Evolutionary conservation across 1,139 yeast species (phyloP).

Genomic region (Arxiozyma telluris): DNA sequence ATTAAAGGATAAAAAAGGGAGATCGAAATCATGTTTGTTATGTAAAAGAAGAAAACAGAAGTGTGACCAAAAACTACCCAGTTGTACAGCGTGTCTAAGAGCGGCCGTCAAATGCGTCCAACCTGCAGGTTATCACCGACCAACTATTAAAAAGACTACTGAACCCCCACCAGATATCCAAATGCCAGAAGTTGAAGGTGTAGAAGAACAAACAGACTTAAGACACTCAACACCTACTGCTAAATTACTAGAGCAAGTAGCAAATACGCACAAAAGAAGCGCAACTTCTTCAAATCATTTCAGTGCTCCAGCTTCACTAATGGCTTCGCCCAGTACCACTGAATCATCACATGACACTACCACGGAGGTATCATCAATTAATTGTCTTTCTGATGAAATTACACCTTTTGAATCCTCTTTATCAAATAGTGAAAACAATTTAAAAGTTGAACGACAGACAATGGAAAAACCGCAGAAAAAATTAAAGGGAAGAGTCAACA

Average conservation of each 20-base stretch:
- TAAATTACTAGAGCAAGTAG: neutral
- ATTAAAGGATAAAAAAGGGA: conserved; percentile 36
- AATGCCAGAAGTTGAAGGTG: neutral
- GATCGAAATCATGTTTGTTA: conserved; percentile 43
- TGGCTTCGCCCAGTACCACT: neutral
- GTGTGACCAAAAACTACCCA: conserved; percentile 52
- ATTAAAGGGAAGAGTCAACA: neutral
- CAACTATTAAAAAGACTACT: conserved; percentile 1
- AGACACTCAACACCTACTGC: neutral
- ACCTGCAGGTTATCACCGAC: conserved; percentile 41
- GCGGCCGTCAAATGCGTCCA: conserved; percentile 50
- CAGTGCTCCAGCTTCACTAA: neutral
- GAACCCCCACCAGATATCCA: neutral
- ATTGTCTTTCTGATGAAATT: neutral
- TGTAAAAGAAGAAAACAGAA: conserved; percentile 48
- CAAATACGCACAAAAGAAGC: neutral
- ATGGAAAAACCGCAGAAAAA: neutral
- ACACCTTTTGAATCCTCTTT: neutral
- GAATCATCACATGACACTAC: neutral
- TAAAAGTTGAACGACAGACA: neutral
- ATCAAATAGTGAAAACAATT: neutral
- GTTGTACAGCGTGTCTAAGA: conserved; percentile 52
- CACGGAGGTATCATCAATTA: neutral
- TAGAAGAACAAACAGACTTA: neutral
- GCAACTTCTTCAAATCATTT: neutral